Conservation (phyloP, 73 alveolate species). For the Paramecium bursaria region DNA sequence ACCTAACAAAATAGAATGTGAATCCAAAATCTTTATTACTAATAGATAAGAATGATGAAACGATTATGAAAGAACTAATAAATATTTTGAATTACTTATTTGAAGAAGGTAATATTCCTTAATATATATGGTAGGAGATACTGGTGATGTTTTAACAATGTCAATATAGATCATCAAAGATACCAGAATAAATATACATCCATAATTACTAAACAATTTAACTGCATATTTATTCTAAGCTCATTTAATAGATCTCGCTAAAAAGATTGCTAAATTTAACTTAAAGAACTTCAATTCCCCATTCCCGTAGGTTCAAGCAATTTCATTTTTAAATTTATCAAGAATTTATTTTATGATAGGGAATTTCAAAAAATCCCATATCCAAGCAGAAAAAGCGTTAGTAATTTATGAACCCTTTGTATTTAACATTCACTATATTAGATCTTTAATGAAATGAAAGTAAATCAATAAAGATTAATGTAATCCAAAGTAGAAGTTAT, state of each 20-base stretch:
- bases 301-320: constrained; percentile 19
- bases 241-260: constrained; percentile 31
- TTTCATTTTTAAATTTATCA: constrained; percentile 31
- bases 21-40: background rate
- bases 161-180: background rate
- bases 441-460: constrained; percentile 58
- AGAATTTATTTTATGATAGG: constrained; percentile 3
- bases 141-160: background rate
- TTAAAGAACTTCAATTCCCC: constrained; percentile 13
- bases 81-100: too few relatives aligned
- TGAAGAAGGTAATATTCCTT: background rate
- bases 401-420: constrained; percentile 23
- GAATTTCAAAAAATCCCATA: constrained; percentile 2
- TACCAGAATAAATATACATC: background rate
- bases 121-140: background rate
- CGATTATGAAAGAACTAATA: background rate
- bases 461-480: background rate
- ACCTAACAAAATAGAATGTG: too few relatives aligned
- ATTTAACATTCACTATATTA: background rate
- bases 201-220: constrained; percentile 21
- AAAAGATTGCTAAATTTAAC: constrained; percentile 49
- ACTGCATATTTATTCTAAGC: background rate
- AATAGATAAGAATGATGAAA: background rate
- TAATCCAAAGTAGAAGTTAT: constrained; percentile 3
- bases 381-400: constrained; percentile 26